Conservation (phyloP, 2,329 filamentous ascomycete genomes). For the Penicillium sp. region DNA sequence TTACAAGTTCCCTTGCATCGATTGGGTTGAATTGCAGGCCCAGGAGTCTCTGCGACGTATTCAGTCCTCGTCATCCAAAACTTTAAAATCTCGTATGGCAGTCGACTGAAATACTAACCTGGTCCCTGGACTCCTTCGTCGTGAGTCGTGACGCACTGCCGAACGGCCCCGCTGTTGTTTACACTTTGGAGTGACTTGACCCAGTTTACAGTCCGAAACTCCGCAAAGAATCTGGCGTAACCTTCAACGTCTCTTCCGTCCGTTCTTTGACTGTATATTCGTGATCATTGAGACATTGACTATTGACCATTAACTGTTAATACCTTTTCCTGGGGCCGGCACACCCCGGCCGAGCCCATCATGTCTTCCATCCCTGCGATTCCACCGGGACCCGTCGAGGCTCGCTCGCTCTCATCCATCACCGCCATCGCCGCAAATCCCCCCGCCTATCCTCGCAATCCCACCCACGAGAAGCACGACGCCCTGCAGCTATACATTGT, state of each 20-base stretch:
- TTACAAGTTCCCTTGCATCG: conserved; percentile 16
- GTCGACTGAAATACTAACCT: conserved; percentile 2
- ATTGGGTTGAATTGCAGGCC: conserved; percentile 7
- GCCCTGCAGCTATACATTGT: conserved; percentile 88
- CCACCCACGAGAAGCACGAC: conserved; percentile 66
- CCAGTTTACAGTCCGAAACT: background rate
- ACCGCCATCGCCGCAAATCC: conserved; percentile 82
- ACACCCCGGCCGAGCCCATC: conserved; percentile 28
- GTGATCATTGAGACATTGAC: background rate
- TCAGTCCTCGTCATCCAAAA: background rate
- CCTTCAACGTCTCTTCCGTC: background rate
- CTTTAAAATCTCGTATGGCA: background rate
- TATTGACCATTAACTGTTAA: conserved; percentile 2
- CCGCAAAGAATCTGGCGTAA: background rate
- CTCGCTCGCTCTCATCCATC: conserved; percentile 77
- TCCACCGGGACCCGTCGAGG: conserved; percentile 62
- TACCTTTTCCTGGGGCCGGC: conserved; percentile 18
- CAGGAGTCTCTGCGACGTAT: conserved; percentile 4
- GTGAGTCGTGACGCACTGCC: conserved; percentile 12
- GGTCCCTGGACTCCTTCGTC: background rate
- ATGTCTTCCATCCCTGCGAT: conserved; percentile 25
- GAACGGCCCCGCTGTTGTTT: conserved; percentile 23
- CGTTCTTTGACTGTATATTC: too few relatives aligned
- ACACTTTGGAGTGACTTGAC: background rate
- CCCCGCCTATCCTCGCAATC: conserved; percentile 79